Base-by-base conservation (phyloP, 1,284 basidiomycete genomes). In the Agaricales sp. region DNA sequence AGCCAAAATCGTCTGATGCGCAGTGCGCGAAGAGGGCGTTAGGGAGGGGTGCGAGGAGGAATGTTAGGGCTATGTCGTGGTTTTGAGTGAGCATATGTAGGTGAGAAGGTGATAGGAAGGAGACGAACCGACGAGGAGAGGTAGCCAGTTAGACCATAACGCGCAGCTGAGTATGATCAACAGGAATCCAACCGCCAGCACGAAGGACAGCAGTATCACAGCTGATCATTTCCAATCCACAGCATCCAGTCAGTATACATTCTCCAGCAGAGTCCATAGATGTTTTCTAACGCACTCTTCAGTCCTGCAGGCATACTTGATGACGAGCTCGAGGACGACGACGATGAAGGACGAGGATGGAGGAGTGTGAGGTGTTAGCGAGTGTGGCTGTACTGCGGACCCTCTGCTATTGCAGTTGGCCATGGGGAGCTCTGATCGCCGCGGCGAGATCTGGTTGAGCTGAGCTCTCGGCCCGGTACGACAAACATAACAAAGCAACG, bases 101-200 rank as follows among this genome's bases (percentile, higher is more conserved):
- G 21, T 18, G 38, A 37, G 19, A 43, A 18, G 23, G 50, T 22
- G 24, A 35, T 19, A 18, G 43, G 45, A 38, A 38, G 21, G 24
- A 18, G n/a, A 78, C 92, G 63, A 59, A 96, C 95, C 95, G 57
- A 98, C 95, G 56, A 99, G 78, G 46, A 99, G 73, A 43, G 96
- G 96, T 13, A 99, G 74, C 96, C 96, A 99, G 67, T 99, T 99
- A 26, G 80, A 69, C 86, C 88, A 99, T 35, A 99, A 72, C 20
- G 96, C 95, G 64, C 96, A 99, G 1, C 92, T 94, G 23, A 99
- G 84, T 65, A 99, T 99, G 63, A 99, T 91, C 61, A 99, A 81
- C 51, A 99, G 72, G 70, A 99, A 99, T 21, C 96, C 96, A 23
- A 96, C 78, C 12, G 96, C 96, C 39, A 99, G 82, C 51, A 97